Conservation (phyloP, 2,329 filamentous ascomycete species). For the Trematosphaeria pertusa region DNA sequence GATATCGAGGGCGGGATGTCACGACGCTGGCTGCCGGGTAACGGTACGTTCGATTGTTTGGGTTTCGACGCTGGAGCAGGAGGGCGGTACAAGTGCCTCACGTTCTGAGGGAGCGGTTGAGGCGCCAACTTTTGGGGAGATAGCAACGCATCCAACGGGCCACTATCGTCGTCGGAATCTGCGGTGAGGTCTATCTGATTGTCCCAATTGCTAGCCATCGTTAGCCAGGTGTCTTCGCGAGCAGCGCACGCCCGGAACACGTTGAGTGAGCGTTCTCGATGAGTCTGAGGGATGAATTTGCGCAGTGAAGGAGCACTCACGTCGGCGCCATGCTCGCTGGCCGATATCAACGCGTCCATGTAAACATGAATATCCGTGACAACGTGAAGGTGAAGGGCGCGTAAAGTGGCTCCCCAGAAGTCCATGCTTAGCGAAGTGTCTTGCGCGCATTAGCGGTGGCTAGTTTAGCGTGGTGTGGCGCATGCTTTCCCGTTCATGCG, state of each 20-base stretch:
- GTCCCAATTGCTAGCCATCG: constrained; percentile 19
- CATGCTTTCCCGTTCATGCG: neutral
- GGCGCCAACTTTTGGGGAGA: constrained; percentile 8
- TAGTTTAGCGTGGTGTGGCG: constrained; percentile 15
- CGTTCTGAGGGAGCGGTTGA: constrained; percentile 11
- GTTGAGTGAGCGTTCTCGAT: neutral
- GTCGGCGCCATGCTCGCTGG: constrained; percentile 21
- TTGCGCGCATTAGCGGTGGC: constrained; percentile 15
- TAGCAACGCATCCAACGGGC: neutral
- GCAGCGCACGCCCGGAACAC: neutral
- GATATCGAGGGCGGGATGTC: neutral
- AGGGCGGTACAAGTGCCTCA: constrained; percentile 6
- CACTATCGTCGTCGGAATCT: constrained; percentile 24
- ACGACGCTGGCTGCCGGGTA: neutral
- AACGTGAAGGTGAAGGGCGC: constrained; percentile 20
- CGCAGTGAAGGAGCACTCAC: constrained; percentile 21
- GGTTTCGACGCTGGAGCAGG: neutral
- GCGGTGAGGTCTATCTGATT: constrained; percentile 29
- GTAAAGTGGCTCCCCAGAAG: constrained; percentile 28
- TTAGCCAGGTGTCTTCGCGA: neutral
- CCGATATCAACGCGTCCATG: constrained; percentile 37
- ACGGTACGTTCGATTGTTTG: neutral
- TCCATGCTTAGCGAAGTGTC: too few relatives aligned
- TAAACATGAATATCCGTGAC: constrained; percentile 5
- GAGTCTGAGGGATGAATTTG: neutral